Evolutionary conservation across 2,329 filamentous ascomycete species (phyloP).

Genomic region (Plenodomus tracheiphilus): DNA sequence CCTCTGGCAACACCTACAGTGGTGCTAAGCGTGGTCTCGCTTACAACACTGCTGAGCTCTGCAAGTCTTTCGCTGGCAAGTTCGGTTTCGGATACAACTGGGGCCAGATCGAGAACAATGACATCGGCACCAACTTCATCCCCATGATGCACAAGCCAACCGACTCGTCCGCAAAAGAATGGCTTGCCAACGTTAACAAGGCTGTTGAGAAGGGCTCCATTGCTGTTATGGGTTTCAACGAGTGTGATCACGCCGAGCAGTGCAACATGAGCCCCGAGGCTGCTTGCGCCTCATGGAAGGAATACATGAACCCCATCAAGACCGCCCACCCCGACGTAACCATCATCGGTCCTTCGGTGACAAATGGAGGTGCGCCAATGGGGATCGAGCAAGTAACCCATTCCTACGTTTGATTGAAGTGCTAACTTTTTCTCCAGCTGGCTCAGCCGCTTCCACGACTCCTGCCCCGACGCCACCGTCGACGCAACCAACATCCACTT

Average conservation of each 20-base stretch:
- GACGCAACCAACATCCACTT: slow-evolving; percentile 46
- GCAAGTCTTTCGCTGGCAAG: slow-evolving; percentile 55
- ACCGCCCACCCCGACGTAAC: slow-evolving; percentile 32
- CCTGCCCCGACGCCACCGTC: slow-evolving; percentile 40
- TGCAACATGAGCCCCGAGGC: slow-evolving; percentile 37
- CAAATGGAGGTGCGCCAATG: slow-evolving; percentile 26
- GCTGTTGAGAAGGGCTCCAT: slow-evolving; percentile 38
- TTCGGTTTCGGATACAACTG: slow-evolving; percentile 72
- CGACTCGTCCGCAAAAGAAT: slow-evolving; percentile 26
- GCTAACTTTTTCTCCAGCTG: too few species aligned
- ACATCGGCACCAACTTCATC: slow-evolving; percentile 60
- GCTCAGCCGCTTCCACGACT: slow-evolving; percentile 35
- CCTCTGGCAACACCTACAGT: slow-evolving; percentile 30
- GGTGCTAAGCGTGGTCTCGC: slow-evolving; percentile 67
- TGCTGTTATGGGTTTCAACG: slow-evolving; percentile 47
- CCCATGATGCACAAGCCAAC: slow-evolving; percentile 54
- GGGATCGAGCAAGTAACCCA: too few species aligned
- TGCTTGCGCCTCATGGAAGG: slow-evolving; percentile 38
- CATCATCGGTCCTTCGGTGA: slow-evolving; percentile 40
- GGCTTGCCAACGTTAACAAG: slow-evolving; percentile 47
- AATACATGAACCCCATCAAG: slow-evolving; percentile 39
- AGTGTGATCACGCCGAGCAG: slow-evolving; percentile 40
- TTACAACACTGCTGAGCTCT: slow-evolving; percentile 64
- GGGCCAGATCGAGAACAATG: slow-evolving; percentile 49
- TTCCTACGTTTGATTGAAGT: too few species aligned